Percentiles rank a stretch among this genome's conserved stretches.
Conservation (phyloP, 495 filamentous ascomycete species). For the Aspergillus biplanus region DNA sequence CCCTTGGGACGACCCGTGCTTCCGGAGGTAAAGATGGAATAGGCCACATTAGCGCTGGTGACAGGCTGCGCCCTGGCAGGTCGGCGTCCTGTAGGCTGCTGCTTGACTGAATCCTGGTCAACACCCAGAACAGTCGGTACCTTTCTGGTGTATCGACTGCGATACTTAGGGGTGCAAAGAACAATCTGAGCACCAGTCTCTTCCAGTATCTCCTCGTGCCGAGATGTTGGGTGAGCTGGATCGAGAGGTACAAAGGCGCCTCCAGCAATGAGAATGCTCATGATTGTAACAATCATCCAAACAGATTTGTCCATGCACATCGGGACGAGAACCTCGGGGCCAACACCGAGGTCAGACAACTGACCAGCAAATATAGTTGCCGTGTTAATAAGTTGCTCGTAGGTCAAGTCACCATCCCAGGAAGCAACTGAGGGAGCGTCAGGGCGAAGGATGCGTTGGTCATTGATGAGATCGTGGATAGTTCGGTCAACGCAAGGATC, state of each 20-base stretch:
- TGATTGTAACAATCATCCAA: constrained; percentile 56
- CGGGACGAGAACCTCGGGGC: constrained; percentile 53
- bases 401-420: constrained; percentile 49
- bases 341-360: constrained; percentile 50
- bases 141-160: constrained; percentile 30
- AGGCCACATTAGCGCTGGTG: constrained; percentile 35
- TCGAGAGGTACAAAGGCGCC: constrained; percentile 63
- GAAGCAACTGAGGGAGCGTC: neutral
- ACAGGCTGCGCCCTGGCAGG: constrained; percentile 21
- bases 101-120: constrained; percentile 35
- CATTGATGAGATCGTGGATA: constrained; percentile 6
- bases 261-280: constrained; percentile 59
- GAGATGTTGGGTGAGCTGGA: constrained; percentile 54
- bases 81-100: constrained; percentile 4
- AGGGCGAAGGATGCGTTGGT: neutral
- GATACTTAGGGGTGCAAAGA: constrained; percentile 41
- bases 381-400: constrained; percentile 40
- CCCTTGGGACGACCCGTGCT: constrained; percentile 63
- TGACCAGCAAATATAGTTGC: constrained; percentile 42
- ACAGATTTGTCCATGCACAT: constrained; percentile 61
- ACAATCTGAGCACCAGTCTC: constrained; percentile 44
- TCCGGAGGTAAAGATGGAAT: constrained; percentile 55
- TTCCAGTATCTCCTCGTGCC: constrained; percentile 46
- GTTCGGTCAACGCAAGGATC: neutral
- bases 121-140: constrained; percentile 41